Conservation (phyloP, 2,329 filamentous ascomycete species). For the Sclerotinia minor region DNA sequence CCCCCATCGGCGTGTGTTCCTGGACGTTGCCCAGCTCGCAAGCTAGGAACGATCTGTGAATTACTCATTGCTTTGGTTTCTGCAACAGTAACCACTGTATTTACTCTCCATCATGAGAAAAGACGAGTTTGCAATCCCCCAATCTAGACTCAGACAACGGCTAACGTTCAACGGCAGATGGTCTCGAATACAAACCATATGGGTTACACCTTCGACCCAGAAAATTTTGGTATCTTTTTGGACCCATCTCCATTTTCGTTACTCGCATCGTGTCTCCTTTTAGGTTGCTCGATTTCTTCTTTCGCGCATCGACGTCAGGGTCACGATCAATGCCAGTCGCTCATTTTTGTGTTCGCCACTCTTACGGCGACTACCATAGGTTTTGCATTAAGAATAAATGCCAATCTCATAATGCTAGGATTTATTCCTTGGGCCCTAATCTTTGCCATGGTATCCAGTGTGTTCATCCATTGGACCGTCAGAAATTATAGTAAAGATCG, state of each 20-base stretch:
- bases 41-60: slow-evolving; percentile 34
- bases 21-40: slow-evolving; percentile 24
- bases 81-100: slow-evolving; percentile 35
- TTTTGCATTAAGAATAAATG: slow-evolving; percentile 33
- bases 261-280: slow-evolving; percentile 42
- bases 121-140: slow-evolving; percentile 25
- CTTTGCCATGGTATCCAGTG: slow-evolving; percentile 43
- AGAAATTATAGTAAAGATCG: not conserved
- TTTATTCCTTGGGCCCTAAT: slow-evolving; percentile 44
- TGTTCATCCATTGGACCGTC: slow-evolving; percentile 36
- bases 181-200: not conserved
- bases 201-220: slow-evolving; percentile 26
- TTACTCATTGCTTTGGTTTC: slow-evolving; percentile 30
- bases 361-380: slow-evolving; percentile 36
- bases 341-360: slow-evolving; percentile 40
- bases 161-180: slow-evolving; percentile 13
- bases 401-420: slow-evolving; percentile 42
- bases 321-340: slow-evolving; percentile 40
- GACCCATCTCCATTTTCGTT: slow-evolving; percentile 42
- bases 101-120: slow-evolving; percentile 36
- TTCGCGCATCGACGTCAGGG: slow-evolving; percentile 43
- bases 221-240: slow-evolving; percentile 33
- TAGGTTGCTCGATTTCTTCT: slow-evolving; percentile 44
- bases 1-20: too few relatives aligned
- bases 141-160: not conserved